phyloP scores from a whole-genome alignment of 768 basidiomycete species.

The Lactarius psammicola region DNA sequence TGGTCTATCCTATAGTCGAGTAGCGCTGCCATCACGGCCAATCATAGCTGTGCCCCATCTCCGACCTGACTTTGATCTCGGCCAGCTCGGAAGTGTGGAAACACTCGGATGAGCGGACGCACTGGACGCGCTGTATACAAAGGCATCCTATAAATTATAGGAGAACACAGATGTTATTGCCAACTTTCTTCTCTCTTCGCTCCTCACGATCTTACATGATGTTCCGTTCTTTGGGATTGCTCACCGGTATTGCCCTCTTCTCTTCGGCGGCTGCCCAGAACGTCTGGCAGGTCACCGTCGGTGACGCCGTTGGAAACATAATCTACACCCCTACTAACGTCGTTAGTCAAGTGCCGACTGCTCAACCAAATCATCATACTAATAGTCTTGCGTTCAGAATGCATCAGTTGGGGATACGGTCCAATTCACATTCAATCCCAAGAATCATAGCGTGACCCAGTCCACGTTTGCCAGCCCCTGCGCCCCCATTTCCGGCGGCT shows the following conservation, averaged over 20 bases:
- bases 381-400: constrained; percentile 1
- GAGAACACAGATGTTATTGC: not conserved
- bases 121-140: not conserved
- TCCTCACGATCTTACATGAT: not conserved
- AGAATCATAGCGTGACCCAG: constrained; percentile 37
- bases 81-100: not conserved
- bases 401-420: constrained; percentile 31
- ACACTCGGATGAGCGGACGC: not conserved
- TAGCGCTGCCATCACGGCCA: not conserved
- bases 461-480: constrained; percentile 35
- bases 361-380: not conserved
- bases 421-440: constrained; percentile 32
- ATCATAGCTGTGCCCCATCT: not conserved
- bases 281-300: constrained; percentile 3
- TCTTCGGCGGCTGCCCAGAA: constrained; percentile 6
- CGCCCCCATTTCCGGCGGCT: constrained; percentile 27
- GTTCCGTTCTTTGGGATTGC: not conserved
- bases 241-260: constrained; percentile 8
- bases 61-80: not conserved
- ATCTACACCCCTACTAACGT: constrained; percentile 12
- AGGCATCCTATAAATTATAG: not conserved
- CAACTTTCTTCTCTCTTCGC: not conserved
- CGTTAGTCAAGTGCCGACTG: not conserved
- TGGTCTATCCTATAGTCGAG: too few species aligned
- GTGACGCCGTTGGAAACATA: constrained; percentile 9